Evolutionary conservation across 2,329 filamentous ascomycete genomes (phyloP), one percentile per base, ranked within the genome.

Genomic region (Rhynchosporium agropyri): DNA sequence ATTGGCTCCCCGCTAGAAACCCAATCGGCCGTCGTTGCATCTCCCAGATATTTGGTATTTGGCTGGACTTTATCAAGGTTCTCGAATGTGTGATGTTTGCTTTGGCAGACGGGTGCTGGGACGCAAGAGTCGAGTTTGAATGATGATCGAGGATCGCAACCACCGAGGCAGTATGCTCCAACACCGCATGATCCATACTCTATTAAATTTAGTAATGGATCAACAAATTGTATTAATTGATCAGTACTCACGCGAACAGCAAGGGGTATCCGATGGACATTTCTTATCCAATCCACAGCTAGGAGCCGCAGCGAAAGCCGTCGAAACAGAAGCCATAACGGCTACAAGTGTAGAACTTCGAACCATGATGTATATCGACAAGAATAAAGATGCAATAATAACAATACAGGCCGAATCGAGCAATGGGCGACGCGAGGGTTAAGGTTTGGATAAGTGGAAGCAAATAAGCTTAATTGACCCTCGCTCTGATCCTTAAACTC

Each of bases 141-240:
- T 54, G 94, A 98, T 79, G 88, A 89, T 74, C 87, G 84, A 38
- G 92, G 91, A 75, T 98, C 94, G 80, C 95, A 99, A 67, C 95
- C 95, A 72, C 95, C 95, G 26, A 99, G 85, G 74, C 95, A 99
- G 83, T 90, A 98, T 61, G 93, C 95, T 72, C 95, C 95, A 61
- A 92, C 87, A 79, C 94, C 95, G 74, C 95, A 98, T 77, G 94
- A 83, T 71, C 91, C 91, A 77, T 97, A 98, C 78, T 95, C 92
- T 96, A 73, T 57, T 70, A 33, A 28, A 5, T 15, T 64, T n/a
- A 56, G 43, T 7, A 28, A 2, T 1, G n/a, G 20, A n/a, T 20
- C 29, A 43, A 13, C 48, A 26, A 29, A 50, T 55, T n/a, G 6
- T 9, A 8, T 12, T 20, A 20, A 28, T 40, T 36, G 15, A 9